Conservation (phyloP, 2,329 filamentous ascomycete genomes). For the Venturiaceae sp. region DNA sequence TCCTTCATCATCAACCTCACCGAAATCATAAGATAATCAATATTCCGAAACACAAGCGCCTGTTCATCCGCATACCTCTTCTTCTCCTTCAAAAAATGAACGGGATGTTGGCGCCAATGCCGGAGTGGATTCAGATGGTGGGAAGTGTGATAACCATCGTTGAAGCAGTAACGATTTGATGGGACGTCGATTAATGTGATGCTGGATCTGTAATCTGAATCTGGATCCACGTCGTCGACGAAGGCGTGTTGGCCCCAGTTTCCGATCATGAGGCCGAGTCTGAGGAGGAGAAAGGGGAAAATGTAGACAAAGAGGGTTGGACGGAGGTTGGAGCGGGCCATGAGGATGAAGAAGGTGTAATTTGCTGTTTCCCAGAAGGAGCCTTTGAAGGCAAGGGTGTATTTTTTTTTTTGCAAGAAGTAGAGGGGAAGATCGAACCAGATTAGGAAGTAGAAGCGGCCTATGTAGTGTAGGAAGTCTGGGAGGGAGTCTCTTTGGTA, state of each 20-base stretch:
- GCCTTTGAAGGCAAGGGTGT: conserved; percentile 42
- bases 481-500: conserved; percentile 61
- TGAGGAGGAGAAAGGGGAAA: conserved; percentile 55
- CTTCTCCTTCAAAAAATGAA: conserved; percentile 62
- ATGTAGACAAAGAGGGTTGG: conserved; percentile 57
- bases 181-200: conserved; percentile 72
- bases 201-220: conserved; percentile 69
- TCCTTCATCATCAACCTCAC: conserved; percentile 59
- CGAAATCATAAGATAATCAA: conserved; percentile 72
- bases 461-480: conserved; percentile 63
- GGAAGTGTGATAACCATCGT: conserved; percentile 74
- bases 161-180: conserved; percentile 73
- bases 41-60: conserved; percentile 70
- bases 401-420: conserved; percentile 56
- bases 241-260: conserved; percentile 83
- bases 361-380: conserved; percentile 52
- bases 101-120: conserved; percentile 74
- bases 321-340: conserved; percentile 41
- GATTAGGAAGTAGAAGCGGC: conserved; percentile 61
- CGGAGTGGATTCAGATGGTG: conserved; percentile 70
- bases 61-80: conserved; percentile 54
- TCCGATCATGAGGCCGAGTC: conserved; percentile 67
- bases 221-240: conserved; percentile 63
- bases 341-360: conserved; percentile 42
- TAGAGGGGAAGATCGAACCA: conserved; percentile 70